phyloP scores from a whole-genome alignment of 176 grass and related monocot species.

The Bothriochloa decipiens region DNA sequence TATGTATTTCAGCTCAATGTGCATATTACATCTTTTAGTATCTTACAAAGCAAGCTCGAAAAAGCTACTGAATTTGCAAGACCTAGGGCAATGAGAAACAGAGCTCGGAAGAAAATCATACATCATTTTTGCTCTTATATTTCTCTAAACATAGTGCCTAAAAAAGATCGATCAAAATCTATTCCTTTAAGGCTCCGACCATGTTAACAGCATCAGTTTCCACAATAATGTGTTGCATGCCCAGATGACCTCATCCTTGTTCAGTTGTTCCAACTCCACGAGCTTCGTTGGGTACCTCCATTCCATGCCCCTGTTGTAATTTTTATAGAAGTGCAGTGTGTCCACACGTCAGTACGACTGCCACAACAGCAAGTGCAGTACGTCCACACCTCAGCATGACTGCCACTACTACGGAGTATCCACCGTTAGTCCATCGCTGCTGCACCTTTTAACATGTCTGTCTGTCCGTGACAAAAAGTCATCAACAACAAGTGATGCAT shows the following conservation, averaged over 20 bases:
- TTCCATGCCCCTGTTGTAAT: constrained; percentile 29
- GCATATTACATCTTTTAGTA: too few relatives aligned
- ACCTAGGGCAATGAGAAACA: too few relatives aligned
- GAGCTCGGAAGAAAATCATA: too few relatives aligned
- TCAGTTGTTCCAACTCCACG: background rate
- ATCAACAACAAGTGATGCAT: constrained; percentile 81
- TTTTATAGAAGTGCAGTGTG: background rate
- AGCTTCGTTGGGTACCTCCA: constrained; percentile 3
- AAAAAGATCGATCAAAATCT: too few relatives aligned
- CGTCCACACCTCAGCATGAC: background rate
- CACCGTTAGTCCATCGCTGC: background rate
- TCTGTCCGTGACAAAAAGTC: constrained; percentile 78
- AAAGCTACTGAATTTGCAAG: too few relatives aligned
- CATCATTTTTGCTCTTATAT: too few relatives aligned
- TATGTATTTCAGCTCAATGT: too few relatives aligned
- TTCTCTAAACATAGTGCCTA: too few relatives aligned
- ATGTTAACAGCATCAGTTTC: too few relatives aligned
- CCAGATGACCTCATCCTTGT: background rate
- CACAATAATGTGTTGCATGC: too few relatives aligned
- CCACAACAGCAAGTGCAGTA: background rate
- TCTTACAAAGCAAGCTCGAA: too few relatives aligned
- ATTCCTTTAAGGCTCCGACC: too few relatives aligned
- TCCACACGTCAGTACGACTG: background rate
- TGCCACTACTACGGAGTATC: background rate
- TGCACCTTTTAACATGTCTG: constrained; percentile 39